These are phyloP conservation scores for Cryptococcus floricola DNA, from an alignment of 1,284 basidiomycete genomes.

Conservation along the genomic window DNA sequence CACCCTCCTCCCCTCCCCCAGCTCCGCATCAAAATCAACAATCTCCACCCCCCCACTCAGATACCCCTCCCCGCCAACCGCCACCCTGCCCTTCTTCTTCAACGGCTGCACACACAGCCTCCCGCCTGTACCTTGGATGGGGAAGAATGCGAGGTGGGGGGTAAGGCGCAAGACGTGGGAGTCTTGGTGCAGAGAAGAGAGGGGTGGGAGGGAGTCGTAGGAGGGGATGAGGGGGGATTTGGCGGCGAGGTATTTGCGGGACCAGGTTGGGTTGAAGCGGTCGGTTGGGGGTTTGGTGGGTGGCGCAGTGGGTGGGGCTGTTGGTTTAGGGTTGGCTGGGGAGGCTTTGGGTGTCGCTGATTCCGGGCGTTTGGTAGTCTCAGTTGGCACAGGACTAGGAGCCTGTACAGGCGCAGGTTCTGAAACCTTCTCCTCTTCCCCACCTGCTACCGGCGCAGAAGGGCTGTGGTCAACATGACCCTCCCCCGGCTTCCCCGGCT, in stretches of 20 bases:
- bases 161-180: constrained; percentile 44
- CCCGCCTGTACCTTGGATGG: constrained; percentile 51
- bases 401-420: background rate
- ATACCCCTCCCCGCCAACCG: constrained; percentile 39
- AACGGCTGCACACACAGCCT: constrained; percentile 49
- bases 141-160: constrained; percentile 45
- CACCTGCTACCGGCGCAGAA: background rate
- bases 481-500: background rate
- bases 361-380: background rate
- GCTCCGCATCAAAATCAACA: constrained; percentile 48
- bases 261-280: constrained; percentile 46
- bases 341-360: background rate
- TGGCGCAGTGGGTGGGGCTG: background rate
- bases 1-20: constrained; percentile 26
- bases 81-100: constrained; percentile 45
- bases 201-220: constrained; percentile 48
- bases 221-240: constrained; percentile 50
- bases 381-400: background rate
- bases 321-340: background rate
- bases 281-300: background rate
- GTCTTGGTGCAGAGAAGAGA: constrained; percentile 48
- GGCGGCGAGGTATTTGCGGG: constrained; percentile 49
- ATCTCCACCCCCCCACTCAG: constrained; percentile 46
- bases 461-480: background rate
- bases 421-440: background rate